Base-by-base conservation (phyloP, 2,329 filamentous ascomycete species). In the Talaromyces pinophilus region DNA sequence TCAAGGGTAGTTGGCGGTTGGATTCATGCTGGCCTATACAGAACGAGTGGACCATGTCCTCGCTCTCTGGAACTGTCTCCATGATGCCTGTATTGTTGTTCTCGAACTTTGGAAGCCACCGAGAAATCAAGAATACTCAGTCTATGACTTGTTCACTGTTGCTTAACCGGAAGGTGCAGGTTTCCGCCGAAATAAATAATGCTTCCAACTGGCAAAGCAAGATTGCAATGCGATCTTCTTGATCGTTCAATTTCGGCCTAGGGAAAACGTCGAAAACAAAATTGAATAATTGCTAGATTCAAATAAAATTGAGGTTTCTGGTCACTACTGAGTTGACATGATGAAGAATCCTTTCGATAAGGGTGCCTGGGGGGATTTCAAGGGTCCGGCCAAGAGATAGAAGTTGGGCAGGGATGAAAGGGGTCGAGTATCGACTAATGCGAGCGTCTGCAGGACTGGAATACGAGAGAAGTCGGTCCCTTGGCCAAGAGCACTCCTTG, bases 11-110 rank as follows among this genome's bases (percentile, higher is more conserved):
- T 17, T 78, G 72, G 19, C 86, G 82, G 66, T 83, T 83, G 42
- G 81, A 82, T 73, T 89, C 86, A 79, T 89, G 86, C 66, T 88
- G 86, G 67, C 86, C 87, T 69, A 89, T 80, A 70, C 85, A 87
- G 72, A 88, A 87, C 19, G 82, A 77, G 25, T 84, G 81, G 42
- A 71, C 71, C 63, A 74, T 71, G 54, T 78, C 77, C 8, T 81
- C 78, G 44, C 72, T 69, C 44, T 71, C 71, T 64, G 66, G 70
- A 62, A 73, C 73, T 55, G 70, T 71, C 8, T 77, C 76, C 77
- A 79, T 79, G 62, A 30, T 70, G 72, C 3, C 35, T 42, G 50
- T 25, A 30, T 25, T 17, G 2, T 25, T 17, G 11, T 17, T 28
- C 17, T 6, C 2, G 5, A 11, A 13, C 33, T 10, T 35, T 35